Evolutionary conservation across 2,329 filamentous ascomycete species (phyloP).

Genomic region (Colletotrichum chlorophyti): DNA sequence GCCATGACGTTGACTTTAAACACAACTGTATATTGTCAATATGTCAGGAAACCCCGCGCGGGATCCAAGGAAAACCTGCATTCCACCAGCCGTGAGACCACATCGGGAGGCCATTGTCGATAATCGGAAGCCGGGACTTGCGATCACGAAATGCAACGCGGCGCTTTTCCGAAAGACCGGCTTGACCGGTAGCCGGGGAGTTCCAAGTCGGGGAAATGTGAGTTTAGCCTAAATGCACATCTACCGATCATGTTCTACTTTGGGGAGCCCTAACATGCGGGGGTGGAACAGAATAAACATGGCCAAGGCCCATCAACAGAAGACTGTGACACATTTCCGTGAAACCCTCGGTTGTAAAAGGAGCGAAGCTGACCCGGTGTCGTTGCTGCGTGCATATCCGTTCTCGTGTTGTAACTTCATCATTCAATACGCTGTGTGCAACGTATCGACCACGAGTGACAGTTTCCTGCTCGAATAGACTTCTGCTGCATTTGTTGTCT

Average conservation of each 20-base stretch:
- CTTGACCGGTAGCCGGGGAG: too few relatives aligned
- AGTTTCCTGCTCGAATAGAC: background rate
- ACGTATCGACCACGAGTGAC: too few relatives aligned
- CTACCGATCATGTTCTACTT: conserved; percentile 3
- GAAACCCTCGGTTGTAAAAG: background rate
- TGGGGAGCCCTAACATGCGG: background rate
- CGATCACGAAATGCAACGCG: background rate
- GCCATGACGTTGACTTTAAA: too few relatives aligned
- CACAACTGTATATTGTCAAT: too few relatives aligned
- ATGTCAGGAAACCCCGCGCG: background rate
- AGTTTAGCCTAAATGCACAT: conserved; percentile 5
- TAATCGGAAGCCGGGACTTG: background rate
- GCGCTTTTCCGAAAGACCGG: conserved; percentile 17
- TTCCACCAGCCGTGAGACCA: background rate
- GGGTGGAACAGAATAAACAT: background rate
- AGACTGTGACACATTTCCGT: conserved; percentile 1
- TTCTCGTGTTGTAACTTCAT: background rate
- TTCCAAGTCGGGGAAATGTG: background rate
- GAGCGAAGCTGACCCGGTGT: background rate
- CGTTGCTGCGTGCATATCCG: background rate
- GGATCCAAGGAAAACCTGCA: background rate
- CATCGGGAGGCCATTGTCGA: accelerated
- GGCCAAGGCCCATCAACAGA: background rate
- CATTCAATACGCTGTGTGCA: background rate
- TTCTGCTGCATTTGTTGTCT: background rate